Evolutionary conservation across 805 yeast genomes (phyloP).

Genomic region (Cyberlindnera americana): DNA sequence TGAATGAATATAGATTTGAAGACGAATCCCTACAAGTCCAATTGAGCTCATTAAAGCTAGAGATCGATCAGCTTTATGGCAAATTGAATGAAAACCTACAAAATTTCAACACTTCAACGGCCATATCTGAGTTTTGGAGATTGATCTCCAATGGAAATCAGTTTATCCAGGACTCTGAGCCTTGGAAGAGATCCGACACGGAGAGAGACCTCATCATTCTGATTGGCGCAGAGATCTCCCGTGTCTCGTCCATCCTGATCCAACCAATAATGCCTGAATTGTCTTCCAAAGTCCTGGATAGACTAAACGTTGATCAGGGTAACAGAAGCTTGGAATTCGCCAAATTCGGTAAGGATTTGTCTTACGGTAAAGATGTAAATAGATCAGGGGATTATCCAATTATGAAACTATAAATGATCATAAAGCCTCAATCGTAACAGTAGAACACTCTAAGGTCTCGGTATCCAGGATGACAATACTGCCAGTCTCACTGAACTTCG

Average conservation of each 20-base stretch:
- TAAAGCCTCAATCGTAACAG: constrained; percentile 35
- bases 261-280: constrained; percentile 74
- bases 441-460: constrained; percentile 50
- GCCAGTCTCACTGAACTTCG: constrained; percentile 65
- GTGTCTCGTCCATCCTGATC: constrained; percentile 63
- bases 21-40: constrained; percentile 10
- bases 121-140: constrained; percentile 57
- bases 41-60: constrained; percentile 25
- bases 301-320: constrained; percentile 48
- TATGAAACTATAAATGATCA: too few relatives aligned
- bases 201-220: constrained; percentile 56
- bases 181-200: constrained; percentile 53
- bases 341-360: constrained; percentile 50
- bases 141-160: constrained; percentile 57
- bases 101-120: constrained; percentile 50
- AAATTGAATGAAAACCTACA: constrained; percentile 42
- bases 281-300: constrained; percentile 52
- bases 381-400: constrained; percentile 49
- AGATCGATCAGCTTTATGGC: constrained; percentile 34
- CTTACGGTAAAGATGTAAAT: constrained; percentile 60
- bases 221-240: constrained; percentile 63
- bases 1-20: constrained; percentile 7
- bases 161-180: constrained; percentile 65
- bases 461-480: constrained; percentile 61
- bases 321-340: constrained; percentile 45